phyloP scores from a whole-genome alignment of 257 asterid genomes.

The Nicotiana benthamiana region DNA sequence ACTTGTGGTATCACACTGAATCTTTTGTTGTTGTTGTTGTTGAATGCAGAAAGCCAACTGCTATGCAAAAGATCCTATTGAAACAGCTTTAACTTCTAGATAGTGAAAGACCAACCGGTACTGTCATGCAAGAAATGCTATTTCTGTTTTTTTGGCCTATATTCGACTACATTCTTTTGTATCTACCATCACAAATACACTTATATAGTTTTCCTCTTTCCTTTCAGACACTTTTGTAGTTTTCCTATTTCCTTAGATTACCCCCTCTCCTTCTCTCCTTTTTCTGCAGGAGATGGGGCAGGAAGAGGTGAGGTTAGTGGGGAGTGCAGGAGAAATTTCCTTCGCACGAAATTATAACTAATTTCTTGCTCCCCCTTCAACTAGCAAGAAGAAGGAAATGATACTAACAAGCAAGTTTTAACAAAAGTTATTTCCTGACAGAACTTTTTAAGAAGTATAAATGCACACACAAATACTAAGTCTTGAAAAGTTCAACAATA shows the following conservation, averaged over 20 bases:
- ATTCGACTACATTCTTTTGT: not conserved
- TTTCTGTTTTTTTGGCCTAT: not conserved
- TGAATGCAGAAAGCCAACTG: not conserved
- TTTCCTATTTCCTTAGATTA: not conserved
- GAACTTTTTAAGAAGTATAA: not conserved
- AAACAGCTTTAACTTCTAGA: not conserved
- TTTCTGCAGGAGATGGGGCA: not conserved
- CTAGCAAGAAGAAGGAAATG: not conserved
- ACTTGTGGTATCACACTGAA: too few relatives aligned
- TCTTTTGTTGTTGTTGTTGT: too few relatives aligned
- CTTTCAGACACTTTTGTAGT: not conserved
- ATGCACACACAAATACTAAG: not conserved
- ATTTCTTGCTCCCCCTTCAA: not conserved
- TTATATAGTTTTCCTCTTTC: not conserved
- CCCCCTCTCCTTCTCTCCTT: not conserved
- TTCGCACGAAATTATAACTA: not conserved
- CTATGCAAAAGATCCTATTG: not conserved
- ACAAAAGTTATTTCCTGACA: not conserved
- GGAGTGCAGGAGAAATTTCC: not conserved
- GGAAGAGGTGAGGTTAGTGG: not conserved
- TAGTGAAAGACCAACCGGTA: not conserved
- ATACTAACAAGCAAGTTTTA: not conserved
- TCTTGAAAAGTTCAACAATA: not conserved
- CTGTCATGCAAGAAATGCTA: not conserved
- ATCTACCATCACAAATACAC: not conserved